These are phyloP conservation scores for Aquilaria agallochum DNA, from an alignment of 441 rosid genomes.

Conservation along the genomic window DNA sequence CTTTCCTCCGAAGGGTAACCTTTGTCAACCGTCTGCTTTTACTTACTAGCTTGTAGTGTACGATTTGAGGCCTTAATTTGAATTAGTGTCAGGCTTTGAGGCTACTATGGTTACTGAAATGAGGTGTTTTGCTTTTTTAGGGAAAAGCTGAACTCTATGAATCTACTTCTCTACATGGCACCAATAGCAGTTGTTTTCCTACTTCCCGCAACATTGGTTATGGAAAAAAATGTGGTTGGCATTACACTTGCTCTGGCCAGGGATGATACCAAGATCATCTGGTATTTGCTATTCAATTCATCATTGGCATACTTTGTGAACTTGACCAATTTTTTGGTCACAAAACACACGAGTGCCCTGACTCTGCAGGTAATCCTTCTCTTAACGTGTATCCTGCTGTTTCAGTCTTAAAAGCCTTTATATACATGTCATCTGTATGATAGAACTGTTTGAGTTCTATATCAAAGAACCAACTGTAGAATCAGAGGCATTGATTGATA, in stretches of 20 bases:
- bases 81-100: no score
- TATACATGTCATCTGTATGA: no score
- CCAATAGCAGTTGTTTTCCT: constrained; percentile 57
- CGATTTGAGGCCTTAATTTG: no score
- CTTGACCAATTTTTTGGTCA: constrained; percentile 52
- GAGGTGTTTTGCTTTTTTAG: constrained; percentile 7
- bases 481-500: no score
- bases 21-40: no score
- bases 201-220: constrained; percentile 52
- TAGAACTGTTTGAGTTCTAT: no score
- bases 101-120: no score
- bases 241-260: constrained; percentile 52
- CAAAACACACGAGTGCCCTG: constrained; percentile 42
- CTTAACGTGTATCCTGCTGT: no score
- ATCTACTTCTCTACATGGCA: constrained; percentile 56
- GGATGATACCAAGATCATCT: constrained; percentile 43
- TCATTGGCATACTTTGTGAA: constrained; percentile 46
- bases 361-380: constrained; percentile 39
- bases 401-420: no score
- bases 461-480: no score
- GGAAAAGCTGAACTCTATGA: constrained; percentile 67
- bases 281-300: constrained; percentile 53
- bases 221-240: constrained; percentile 60
- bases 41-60: no score
- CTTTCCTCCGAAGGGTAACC: constrained; percentile 70